Base-by-base conservation (phyloP, 345 rosid genomes). In the Balakata baccata region DNA sequence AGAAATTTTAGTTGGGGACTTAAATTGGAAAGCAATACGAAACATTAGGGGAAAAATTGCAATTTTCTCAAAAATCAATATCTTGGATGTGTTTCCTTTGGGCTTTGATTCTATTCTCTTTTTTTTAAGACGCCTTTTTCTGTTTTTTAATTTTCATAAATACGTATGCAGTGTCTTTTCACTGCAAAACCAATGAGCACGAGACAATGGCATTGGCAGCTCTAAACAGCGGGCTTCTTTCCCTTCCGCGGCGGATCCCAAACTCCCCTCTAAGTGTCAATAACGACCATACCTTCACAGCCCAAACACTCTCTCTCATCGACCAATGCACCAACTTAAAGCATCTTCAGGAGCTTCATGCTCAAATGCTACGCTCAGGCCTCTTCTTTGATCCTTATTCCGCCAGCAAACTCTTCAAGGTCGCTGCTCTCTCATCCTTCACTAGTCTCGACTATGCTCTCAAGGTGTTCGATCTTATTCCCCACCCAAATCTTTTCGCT, bases 391-490 rank as follows among this genome's bases (percentile, higher is more conserved):
- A 88, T n/a, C 73, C 83, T 9, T 86, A 75, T 80, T 70, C 89
- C 1, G 87, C 88, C 53, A 87, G 90, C 79, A 87, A 84, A 75
- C 84, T 90, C 70, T 84, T 88, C 80, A 75, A 83, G 6, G 74
- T 79, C 4, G 57, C 76, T 5, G 83, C 88, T 3, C 50, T 87
- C 20, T 70, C 77, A 4, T 17, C 84, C 1, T 84, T 87, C 73
- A 85, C 87, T 4, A 84, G 86, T 64, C 85, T 90, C 66, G 88
- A 87, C 1, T 88, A 88, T 72, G 92, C 92, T n/a, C 80, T 83
- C 57, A 85, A 85, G 66, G 83, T 90, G 89, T 90, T 90, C 75
- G 92, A 88, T 41, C 76, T 87, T 80, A 90, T 88, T 85, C 87
- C 89, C 75, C 79, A 85, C 25, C 91, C 92, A 68, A 90, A 90